Base-by-base conservation (phyloP, 306 rosid species). In the Cucumis cinereus region DNA sequence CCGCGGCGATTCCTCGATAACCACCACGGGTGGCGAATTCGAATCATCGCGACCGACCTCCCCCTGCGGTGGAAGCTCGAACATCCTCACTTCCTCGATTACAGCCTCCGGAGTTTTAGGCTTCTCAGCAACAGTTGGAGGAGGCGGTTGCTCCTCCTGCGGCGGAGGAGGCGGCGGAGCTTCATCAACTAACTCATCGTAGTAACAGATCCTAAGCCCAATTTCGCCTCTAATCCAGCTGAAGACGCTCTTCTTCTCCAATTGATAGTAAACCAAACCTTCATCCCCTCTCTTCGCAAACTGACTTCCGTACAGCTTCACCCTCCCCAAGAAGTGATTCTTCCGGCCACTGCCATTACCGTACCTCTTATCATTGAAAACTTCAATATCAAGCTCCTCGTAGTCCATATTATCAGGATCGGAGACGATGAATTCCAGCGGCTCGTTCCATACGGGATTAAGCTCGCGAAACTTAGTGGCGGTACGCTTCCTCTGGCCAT, bases 181-280 rank as follows among this genome's bases (percentile, higher is more conserved):
- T 14, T 91, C 91, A 23, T 79, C 84, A 0, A 81, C 72, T 62
- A 86, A 23, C 56, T 94, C 97, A n/a, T 94, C 98, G 10, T 66
- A 89, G 80, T 76, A 94, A 79, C 71, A 87, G 69, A 87, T 84
- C 45, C 81, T 72, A 28, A 87, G 76, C 4, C 98, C 98, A 40
- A 94, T 89, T 62, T 94, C 96, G 1, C 98, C 98, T 23, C 89
- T 78, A 16, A 94, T 77, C 93, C 96, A 94, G 68, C 96, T 91
- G 78, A 94, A 90, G 3, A 94, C 91, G 75, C 97, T 91, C 83
- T 84, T 90, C 96, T 94, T 94, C 93, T 94, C 98, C 40, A 94
- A 64, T 0, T 88, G 81, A 38, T 80, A 82, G 80, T 87, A 87
- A 10, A 82, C 88, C 61, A 91, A 54, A 7, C 93, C 97, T 26